phyloP scores from a whole-genome alignment of 176 grass and related monocot species.

The Guadua angustifolia region DNA sequence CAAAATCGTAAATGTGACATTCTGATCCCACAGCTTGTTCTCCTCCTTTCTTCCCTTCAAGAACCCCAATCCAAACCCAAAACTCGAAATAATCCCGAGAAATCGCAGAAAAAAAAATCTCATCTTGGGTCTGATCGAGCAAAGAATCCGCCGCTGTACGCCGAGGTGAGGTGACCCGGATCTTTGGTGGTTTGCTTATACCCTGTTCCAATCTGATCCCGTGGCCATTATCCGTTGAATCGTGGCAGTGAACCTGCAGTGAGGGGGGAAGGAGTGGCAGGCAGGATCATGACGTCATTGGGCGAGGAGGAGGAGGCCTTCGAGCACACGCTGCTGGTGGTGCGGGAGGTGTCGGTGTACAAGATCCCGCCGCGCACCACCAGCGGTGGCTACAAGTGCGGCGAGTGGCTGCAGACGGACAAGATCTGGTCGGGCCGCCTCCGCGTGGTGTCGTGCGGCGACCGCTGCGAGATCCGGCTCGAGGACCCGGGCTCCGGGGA shows the following conservation, averaged over 20 bases:
- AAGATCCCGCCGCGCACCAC: conserved; percentile 92
- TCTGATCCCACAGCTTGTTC: conserved; percentile 47
- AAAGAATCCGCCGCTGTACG: not conserved
- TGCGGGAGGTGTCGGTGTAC: conserved; percentile 92
- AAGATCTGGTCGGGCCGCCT: conserved; percentile 98
- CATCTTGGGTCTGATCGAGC: conserved; percentile 30
- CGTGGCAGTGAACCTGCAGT: conserved; percentile 5
- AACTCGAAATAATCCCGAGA: conserved; percentile 7
- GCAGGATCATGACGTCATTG: conserved; percentile 40
- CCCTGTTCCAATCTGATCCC: conserved; percentile 10
- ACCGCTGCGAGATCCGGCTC: conserved; percentile 88
- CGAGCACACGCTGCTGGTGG: conserved; percentile 95
- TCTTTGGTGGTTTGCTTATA: conserved; percentile 16
- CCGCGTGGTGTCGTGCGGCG: conserved; percentile 88
- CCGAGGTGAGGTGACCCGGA: conserved; percentile 37
- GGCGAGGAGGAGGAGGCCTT: conserved; percentile 85
- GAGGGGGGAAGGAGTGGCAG: not conserved
- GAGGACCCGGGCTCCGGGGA: conserved; percentile 91
- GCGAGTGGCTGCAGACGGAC: conserved; percentile 97
- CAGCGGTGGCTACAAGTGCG: conserved; percentile 97
- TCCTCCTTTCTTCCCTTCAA: conserved; percentile 45
- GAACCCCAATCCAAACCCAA: conserved; percentile 56
- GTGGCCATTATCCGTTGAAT: conserved; percentile 41
- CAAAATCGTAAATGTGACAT: conserved; percentile 26
- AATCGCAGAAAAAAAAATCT: not conserved